Conservation (phyloP, 2,329 filamentous ascomycete genomes). For the Botrytis pseudocinerea region DNA sequence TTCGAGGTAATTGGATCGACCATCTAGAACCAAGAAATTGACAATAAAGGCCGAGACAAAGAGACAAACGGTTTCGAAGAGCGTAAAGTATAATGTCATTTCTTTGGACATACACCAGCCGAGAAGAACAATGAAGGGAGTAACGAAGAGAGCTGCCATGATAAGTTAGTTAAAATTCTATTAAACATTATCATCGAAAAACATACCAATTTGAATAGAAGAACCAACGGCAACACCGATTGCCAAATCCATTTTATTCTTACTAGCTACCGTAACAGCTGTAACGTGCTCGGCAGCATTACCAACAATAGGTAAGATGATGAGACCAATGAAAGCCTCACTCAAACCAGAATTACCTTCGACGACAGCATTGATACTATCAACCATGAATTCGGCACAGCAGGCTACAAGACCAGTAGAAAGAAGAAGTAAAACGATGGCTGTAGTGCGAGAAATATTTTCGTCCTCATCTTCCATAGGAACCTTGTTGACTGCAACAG, state of each 20-base stretch:
- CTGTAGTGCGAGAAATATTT: slow-evolving; percentile 55
- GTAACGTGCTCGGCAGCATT: slow-evolving; percentile 75
- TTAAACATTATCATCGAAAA: not conserved
- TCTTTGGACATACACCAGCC: slow-evolving; percentile 68
- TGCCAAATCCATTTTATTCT: slow-evolving; percentile 75
- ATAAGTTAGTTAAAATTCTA: not conserved
- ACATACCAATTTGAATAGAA: slow-evolving; percentile 65
- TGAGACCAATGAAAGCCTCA: slow-evolving; percentile 70
- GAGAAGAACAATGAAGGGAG: slow-evolving; percentile 67
- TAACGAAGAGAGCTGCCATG: slow-evolving; percentile 60
- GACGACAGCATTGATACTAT: slow-evolving; percentile 65
- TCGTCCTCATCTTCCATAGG: slow-evolving; percentile 43
- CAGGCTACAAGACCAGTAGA: slow-evolving; percentile 66
- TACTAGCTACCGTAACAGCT: slow-evolving; percentile 67
- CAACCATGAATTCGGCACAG: slow-evolving; percentile 71
- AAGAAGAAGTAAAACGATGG: slow-evolving; percentile 61
- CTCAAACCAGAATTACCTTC: slow-evolving; percentile 53
- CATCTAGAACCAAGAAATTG: slow-evolving; percentile 84
- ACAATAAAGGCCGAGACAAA: slow-evolving; percentile 84
- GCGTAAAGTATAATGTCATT: slow-evolving; percentile 82
- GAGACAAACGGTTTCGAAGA: slow-evolving; percentile 85
- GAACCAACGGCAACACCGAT: slow-evolving; percentile 71
- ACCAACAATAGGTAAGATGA: slow-evolving; percentile 71
- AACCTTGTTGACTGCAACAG: slow-evolving; percentile 34
- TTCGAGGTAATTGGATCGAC: slow-evolving; percentile 84